These are phyloP conservation scores for Kappamyces sp. DNA, from an alignment of 192 early-diverging fungal genomes.

Conservation along the genomic window DNA sequence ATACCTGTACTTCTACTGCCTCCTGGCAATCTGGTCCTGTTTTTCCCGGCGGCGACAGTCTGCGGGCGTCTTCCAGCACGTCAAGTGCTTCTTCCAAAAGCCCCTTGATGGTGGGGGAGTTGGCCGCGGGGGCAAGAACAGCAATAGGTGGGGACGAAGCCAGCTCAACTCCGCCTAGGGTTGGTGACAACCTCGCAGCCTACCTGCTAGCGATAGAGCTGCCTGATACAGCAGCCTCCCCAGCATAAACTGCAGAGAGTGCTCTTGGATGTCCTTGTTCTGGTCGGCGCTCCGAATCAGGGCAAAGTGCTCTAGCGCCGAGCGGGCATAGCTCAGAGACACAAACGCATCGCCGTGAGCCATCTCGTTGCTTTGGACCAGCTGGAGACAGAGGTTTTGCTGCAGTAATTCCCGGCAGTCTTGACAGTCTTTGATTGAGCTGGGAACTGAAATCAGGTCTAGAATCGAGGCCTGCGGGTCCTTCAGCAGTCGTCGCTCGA, in stretches of 20 bases:
- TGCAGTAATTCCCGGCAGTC: slow-evolving; percentile 7
- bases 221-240: slow-evolving; percentile 14
- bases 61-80: slow-evolving; percentile 7
- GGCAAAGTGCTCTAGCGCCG: slow-evolving; percentile 9
- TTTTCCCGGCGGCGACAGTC: neutral
- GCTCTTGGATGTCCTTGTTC: neutral
- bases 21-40: slow-evolving; percentile 4
- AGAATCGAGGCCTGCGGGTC: neutral
- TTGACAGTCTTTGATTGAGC: neutral
- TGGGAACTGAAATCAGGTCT: neutral
- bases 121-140: neutral
- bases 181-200: neutral
- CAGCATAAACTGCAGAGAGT: slow-evolving; percentile 3
- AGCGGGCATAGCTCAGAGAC: slow-evolving; percentile 8
- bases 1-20: slow-evolving; percentile 22
- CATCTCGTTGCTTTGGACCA: slow-evolving; percentile 5
- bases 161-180: slow-evolving; percentile 10
- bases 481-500: slow-evolving; percentile 1
- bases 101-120: slow-evolving; percentile 11
- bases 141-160: slow-evolving; percentile 31
- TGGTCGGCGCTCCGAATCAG: neutral
- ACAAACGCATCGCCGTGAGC: neutral
- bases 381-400: neutral
- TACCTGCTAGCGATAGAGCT: slow-evolving; percentile 22
- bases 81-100: slow-evolving; percentile 22